Evolutionary conservation across 495 filamentous ascomycete species (phyloP), one percentile per base, ranked within the genome.

Genomic region (Chaetomium fimeti): DNA sequence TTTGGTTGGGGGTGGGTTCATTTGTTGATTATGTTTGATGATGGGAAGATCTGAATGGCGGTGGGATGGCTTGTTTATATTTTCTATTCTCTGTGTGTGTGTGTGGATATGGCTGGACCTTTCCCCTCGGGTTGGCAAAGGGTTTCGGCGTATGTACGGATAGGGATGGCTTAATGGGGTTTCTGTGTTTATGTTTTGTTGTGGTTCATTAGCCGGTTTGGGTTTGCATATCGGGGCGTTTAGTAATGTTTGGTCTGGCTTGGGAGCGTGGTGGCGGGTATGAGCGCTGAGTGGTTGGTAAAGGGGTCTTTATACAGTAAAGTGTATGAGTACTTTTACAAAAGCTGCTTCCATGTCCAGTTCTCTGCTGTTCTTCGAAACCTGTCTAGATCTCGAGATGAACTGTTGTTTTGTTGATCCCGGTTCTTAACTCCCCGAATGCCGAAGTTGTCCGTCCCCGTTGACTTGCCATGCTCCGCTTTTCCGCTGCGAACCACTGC

Each of bases 201-300:
- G 6, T 57, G 36, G 15, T 40, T 25, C 13, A 42, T 24, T 45
- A 61, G 59, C 47, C 59, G 59, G 59, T 5, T 25, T 2, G 47
- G 59, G 59, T 61, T 28, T 61, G 59, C 59, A 61, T 61, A 42
- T 27, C 11, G 32, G 59, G 59, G 59, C 59, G 59, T 61, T 60
- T 3, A 36, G 32, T 40, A 24, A 48, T 53, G n/a, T 38, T 61
- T 27, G 3, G 5, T 24, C 40, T 43, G 40, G 25, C 6, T 32
- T 38, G 27, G n/a, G 16, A 36, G 5, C 24, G 45, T 11, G 22
- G 16, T 22, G 24, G 22, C 2, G 40, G 13, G 2, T 13, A 43
- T 18, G 32, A 11, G 32, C 32, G 32, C 32, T 5, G n/a, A n/a
- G n/a, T n/a, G 32, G 32, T 36, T 5, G 32, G 32, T 36, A 36